Percentiles rank a stretch among this genome's conserved stretches.
These are phyloP conservation scores for Xylariaceae sp. DNA, from an alignment of 2,329 filamentous ascomycete species.

Conservation along the genomic window DNA sequence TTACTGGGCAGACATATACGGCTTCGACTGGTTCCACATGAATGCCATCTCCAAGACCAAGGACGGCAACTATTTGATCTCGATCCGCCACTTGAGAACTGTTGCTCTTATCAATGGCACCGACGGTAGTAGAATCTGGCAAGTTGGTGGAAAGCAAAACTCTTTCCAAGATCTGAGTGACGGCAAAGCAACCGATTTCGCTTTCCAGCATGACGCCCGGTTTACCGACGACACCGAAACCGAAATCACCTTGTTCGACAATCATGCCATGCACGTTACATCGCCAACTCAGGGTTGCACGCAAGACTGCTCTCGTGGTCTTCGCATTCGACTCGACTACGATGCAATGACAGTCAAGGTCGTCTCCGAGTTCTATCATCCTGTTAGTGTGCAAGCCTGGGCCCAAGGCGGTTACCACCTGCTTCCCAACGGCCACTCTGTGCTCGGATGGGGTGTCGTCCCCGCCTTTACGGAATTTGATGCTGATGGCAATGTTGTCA, in stretches of 20 bases:
- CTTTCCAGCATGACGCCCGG: constrained; percentile 40
- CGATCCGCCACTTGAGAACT: constrained; percentile 31
- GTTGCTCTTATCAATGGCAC: constrained; percentile 33
- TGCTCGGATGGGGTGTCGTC: constrained; percentile 57
- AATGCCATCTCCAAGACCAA: constrained; percentile 37
- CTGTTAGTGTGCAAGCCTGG: constrained; percentile 37
- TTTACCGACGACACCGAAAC: constrained; percentile 31
- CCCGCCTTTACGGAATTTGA: constrained; percentile 48
- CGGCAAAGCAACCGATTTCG: constrained; percentile 36
- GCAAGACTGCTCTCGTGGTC: constrained; percentile 39
- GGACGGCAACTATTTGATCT: constrained; percentile 39
- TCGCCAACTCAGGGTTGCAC: constrained; percentile 28
- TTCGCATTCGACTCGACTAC: constrained; percentile 45
- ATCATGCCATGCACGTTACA: constrained; percentile 31
- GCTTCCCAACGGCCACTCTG: constrained; percentile 50
- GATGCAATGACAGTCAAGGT: constrained; percentile 41
- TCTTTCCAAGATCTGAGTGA: constrained; percentile 36
- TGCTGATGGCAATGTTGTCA: constrained; percentile 47
- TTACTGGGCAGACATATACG: constrained; percentile 2
- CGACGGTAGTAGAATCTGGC: constrained; percentile 36
- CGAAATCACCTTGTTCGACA: constrained; percentile 38
- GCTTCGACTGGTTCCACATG: constrained; percentile 40
- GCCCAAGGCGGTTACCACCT: constrained; percentile 49
- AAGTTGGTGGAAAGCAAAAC: constrained; percentile 37
- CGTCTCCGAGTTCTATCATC: constrained; percentile 43